These are phyloP conservation scores for Globisporangium abappressorium DNA, from an alignment of 352 stramenopile genomes.

Conservation along the genomic window DNA sequence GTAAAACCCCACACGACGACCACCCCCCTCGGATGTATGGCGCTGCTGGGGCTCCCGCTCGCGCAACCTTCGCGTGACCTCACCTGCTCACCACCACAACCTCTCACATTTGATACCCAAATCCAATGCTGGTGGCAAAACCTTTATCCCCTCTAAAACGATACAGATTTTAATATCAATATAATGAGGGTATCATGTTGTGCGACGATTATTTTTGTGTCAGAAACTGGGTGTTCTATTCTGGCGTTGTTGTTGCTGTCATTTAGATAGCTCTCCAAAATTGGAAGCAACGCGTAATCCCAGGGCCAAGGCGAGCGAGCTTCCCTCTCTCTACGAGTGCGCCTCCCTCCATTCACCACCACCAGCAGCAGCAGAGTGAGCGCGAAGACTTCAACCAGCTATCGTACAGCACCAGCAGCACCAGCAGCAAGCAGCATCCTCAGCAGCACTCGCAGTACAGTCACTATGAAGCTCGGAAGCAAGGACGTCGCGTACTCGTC, in stretches of 20 bases:
- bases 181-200: background rate
- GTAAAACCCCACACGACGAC: background rate
- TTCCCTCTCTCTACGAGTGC: background rate
- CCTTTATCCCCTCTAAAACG: background rate
- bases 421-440: background rate
- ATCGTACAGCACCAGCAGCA: background rate
- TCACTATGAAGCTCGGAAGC: conserved; percentile 57
- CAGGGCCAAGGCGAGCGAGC: background rate
- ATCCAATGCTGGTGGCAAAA: background rate
- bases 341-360: background rate
- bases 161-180: background rate
- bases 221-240: background rate
- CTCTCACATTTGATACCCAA: background rate
- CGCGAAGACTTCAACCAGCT: background rate
- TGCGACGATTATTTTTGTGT: background rate
- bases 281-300: background rate
- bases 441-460: background rate
- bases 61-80: conserved; percentile 35
- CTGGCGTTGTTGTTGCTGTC: background rate
- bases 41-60: conserved; percentile 9
- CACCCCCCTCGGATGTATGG: conserved; percentile 12
- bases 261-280: conserved; percentile 2
- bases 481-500: conserved; percentile 80
- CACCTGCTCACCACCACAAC: background rate
- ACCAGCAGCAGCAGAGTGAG: background rate